A percentile compares a stretch with the other conserved stretches of the same genome.
These are phyloP conservation scores for Phoma sp. DNA, from an alignment of 2,329 filamentous ascomycete species.

Conservation along the genomic window DNA sequence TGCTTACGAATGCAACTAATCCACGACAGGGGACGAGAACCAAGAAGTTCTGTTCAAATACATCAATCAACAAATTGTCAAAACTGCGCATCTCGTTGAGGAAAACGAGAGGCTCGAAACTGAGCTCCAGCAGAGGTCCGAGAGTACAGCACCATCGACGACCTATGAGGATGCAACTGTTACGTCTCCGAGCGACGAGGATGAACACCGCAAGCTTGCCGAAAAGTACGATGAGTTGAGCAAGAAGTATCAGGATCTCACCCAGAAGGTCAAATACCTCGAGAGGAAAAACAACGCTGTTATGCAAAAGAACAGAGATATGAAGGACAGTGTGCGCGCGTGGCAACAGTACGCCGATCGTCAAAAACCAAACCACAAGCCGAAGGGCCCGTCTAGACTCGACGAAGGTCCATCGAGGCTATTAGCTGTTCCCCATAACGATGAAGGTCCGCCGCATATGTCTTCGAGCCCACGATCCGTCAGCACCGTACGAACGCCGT, in stretches of 20 bases:
- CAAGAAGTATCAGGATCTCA: conserved; percentile 37
- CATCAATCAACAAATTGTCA: conserved; percentile 34
- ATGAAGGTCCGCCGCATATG: conserved; percentile 20
- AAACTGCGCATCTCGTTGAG: conserved; percentile 32
- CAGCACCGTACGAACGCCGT: conserved; percentile 24
- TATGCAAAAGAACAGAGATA: conserved; percentile 47
- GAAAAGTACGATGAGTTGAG: conserved; percentile 43
- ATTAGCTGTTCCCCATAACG: conserved; percentile 9
- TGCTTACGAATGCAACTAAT: background rate
- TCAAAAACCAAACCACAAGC: conserved; percentile 32
- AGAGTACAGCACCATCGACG: conserved; percentile 2
- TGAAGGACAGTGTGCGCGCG: conserved; percentile 48
- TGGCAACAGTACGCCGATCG: conserved; percentile 48
- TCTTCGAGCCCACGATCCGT: conserved; percentile 33
- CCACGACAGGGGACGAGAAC: conserved; percentile 37
- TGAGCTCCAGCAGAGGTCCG: conserved; percentile 19
- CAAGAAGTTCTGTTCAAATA: conserved; percentile 34
- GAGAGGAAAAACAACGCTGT: conserved; percentile 43
- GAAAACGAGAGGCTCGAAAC: conserved; percentile 34
- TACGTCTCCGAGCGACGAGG: conserved; percentile 15
- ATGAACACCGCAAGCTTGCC: conserved; percentile 36
- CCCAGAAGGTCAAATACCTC: conserved; percentile 39
- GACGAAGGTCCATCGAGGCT: conserved; percentile 15
- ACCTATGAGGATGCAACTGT: conserved; percentile 2
- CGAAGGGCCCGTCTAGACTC: conserved; percentile 21